Base-by-base conservation (phyloP, 352 stramenopile species). In the Phytophthora quininea region DNA sequence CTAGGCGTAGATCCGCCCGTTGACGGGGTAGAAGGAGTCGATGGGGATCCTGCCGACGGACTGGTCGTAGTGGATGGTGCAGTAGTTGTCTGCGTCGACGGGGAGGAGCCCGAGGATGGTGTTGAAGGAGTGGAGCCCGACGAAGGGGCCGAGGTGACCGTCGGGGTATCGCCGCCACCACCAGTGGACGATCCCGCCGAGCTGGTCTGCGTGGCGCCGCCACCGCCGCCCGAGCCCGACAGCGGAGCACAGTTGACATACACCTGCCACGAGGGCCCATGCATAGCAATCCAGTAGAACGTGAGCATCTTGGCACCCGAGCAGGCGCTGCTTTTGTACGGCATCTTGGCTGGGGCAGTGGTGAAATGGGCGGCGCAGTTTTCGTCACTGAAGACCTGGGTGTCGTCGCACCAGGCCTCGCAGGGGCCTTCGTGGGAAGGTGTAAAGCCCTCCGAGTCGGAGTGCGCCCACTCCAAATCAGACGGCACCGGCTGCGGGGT, bases 321-420 rank as follows among this genome's bases (percentile, higher is more conserved):
- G 54, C 62, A 75, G 27, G 64, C 59, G n/a, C 49, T 42, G 40
- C 49, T 19, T 14, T 79, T 61, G 56, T 66, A 71, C 29, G 51
- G 55, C 24, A 79, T 46, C 58, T 71, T 19, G 6, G 67, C 58
- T 1, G 67, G 58, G 2, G 43, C 51, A 33, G 56, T 60, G 50
- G 54, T 67, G 59, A 66, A 71, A 45, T 74, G 46, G 0, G 43
- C 49, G n/a, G 68, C 62, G 46, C 71, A 76, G 54, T 79, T 64
- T 4, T 67, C 54, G 57, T 79, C 69, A 38, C 73, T 48, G 43
- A 67, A 71, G 12, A 71, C 71, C 24, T 51, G 64, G 9, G 43
- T 65, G 42, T 71, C 60, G 51, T 79, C 67, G 52, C 71, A 79
- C 67, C 71, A 79, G 47, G 73, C 33, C 51, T 79, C 71, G 19